Base-by-base conservation (phyloP, 2,329 filamentous ascomycete genomes). In the Thelonectria olida region DNA sequence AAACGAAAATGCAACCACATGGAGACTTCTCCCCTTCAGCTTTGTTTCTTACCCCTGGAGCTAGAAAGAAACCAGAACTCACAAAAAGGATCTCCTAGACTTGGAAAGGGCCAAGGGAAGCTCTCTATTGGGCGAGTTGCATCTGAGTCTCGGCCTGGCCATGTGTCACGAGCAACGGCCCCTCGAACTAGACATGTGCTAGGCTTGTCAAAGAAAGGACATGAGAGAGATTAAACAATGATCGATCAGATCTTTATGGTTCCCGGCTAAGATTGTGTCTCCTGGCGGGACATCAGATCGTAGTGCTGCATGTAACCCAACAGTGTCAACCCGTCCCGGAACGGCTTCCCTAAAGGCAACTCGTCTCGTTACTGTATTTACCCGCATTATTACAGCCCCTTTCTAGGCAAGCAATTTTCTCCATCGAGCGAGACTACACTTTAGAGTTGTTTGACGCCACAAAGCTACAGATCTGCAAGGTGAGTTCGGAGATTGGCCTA, bases 301-400 rank as follows among this genome's bases (percentile, higher is more conserved):
- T 13, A 10, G 17, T 28, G 31, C 48, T 47, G 55, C 55, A 53
- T 58, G 55, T 4, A 58, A 58, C 55, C 48, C 48, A 47, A 45
- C 52, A 19, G 39, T 42, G 12, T 15, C 12, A 38, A 31, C 28
- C 4, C 19, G 45, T 36, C 45, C 22, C 27, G 31, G 8, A 9
- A 15, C 7, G 7, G 39, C 7, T 7, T 42, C 13, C 34, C 25
- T 27, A n/a, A n/a, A n/a, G 25, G 25, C 9, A 15, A 22, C 25
- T 36, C 28, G 22, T 19, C 28, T n/a, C 13, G 28, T 38, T 28
- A 3, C 15, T 20, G 36, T 17, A 20, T 39, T 20, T 34, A 50
- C 25, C 15, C 31, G 31, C 48, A 13, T 22, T 15, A 10, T 7
- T 17, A 6, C 12, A 28, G 17, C 27, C 12, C 19, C 15, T 50